Base-by-base conservation (phyloP, 2,329 filamentous ascomycete species). In the Aspergillus ochraceoroseus region DNA sequence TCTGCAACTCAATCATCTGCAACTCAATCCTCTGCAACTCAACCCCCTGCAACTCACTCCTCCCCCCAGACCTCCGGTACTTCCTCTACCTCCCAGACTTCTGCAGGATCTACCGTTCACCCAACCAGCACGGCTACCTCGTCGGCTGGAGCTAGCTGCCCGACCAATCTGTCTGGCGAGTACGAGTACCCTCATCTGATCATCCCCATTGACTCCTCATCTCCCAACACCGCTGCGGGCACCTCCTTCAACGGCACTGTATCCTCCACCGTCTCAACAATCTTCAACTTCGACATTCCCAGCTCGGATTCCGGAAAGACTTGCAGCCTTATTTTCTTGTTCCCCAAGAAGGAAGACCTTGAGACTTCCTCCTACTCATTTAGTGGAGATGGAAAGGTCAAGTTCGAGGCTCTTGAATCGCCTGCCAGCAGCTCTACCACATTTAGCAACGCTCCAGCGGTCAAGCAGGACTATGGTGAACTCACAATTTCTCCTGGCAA, bases 251-350 rank as follows among this genome's bases (percentile, higher is more conserved):
- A 75, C 48, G 80, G 78, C 38, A 70, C 72, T 7, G 67, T 82
- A 25, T 75, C 73, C 8, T 61, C 68, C 12, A 66, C 62, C 13
- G 61, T 75, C 33, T 75, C 74, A 7, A 74, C 75, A 8, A 74
- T 84, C 55, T 85, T 82, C 73, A 83, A 83, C 67, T 85, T 85
- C 63, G 79, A 83, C 55, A 75, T 85, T 29, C 76, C 75, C 1
- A 47, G 61, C 3, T 61, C 64, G 4, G 71, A 77, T 51, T 52
- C 66, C 6, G 77, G 75, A 51, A 76, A 77, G 63, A 75, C 75
- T 54, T 86, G 82, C 66, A 74, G 71, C 40, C 66, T 85, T 6
- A 66, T 80, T 41, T 85, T 85, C 73, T 67, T 83, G 30, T 76
- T 84, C 63, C 82, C 82, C 7, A 51, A 67, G 35, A 61, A 76